Evolutionary conservation across 2,329 filamentous ascomycete species (phyloP).

Genomic region (Cladophialophora bantiana): DNA sequence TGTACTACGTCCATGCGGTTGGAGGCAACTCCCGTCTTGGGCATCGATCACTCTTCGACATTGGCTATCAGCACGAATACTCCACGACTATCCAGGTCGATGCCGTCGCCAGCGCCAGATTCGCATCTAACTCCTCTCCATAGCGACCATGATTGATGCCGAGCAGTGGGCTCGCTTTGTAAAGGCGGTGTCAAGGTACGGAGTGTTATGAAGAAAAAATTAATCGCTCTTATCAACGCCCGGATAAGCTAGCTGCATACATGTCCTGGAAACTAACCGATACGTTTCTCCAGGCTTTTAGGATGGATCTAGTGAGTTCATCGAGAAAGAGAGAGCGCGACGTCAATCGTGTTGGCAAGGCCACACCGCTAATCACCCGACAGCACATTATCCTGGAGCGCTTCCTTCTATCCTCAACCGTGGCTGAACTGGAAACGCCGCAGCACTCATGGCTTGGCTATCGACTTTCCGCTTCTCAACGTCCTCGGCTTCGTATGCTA

Average conservation of each 20-base stretch:
- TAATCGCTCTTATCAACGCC: background rate
- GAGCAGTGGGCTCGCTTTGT: constrained; percentile 42
- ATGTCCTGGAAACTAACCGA: background rate
- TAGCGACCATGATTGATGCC: constrained; percentile 17
- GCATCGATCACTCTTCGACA: background rate
- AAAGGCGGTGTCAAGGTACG: constrained; percentile 50
- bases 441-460: constrained; percentile 81
- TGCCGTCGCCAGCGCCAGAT: background rate
- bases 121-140: background rate
- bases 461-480: constrained; percentile 82
- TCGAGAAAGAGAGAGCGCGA: no score
- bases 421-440: constrained; percentile 78
- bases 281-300: constrained; percentile 58
- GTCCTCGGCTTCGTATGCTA: constrained; percentile 72
- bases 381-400: constrained; percentile 72
- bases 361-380: constrained; percentile 5
- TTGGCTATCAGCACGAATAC: background rate
- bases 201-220: background rate
- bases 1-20: no score
- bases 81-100: background rate
- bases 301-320: constrained; percentile 73
- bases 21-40: background rate
- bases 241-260: background rate
- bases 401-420: constrained; percentile 92
- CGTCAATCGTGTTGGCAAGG: background rate